These are phyloP conservation scores for Hylodesmum podocarpum DNA, from an alignment of 306 rosid genomes.

Conservation along the genomic window DNA sequence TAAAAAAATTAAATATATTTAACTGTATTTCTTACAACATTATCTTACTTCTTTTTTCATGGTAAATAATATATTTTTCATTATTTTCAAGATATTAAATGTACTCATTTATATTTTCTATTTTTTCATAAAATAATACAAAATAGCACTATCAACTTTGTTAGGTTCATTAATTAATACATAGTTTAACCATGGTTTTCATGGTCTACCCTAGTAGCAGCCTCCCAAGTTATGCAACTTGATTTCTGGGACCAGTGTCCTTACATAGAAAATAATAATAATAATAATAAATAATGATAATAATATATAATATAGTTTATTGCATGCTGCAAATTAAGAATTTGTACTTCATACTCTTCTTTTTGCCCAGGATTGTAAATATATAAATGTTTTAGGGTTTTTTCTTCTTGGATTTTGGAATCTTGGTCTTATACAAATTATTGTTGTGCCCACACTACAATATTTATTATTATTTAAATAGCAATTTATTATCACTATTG, in stretches of 20 bases:
- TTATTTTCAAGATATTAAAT: too few relatives aligned
- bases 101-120: too few relatives aligned
- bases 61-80: too few relatives aligned
- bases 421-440: slow-evolving; percentile 1
- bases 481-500: neutral
- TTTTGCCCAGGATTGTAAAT: neutral
- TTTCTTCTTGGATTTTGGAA: neutral
- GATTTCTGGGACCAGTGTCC: neutral
- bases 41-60: too few relatives aligned
- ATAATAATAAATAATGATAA: neutral
- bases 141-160: too few relatives aligned
- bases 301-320: neutral
- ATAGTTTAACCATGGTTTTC: neutral
- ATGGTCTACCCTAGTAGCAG: neutral
- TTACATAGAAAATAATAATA: too few relatives aligned
- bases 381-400: neutral
- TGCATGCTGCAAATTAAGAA: neutral
- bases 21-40: too few relatives aligned
- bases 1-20: too few relatives aligned
- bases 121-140: neutral
- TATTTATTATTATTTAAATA: neutral
- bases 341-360: neutral
- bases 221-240: slow-evolving; percentile 13
- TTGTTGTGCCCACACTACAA: neutral
- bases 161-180: neutral